Base-by-base conservation (phyloP, 2,329 filamentous ascomycete genomes). In the Alternaria sp. region DNA sequence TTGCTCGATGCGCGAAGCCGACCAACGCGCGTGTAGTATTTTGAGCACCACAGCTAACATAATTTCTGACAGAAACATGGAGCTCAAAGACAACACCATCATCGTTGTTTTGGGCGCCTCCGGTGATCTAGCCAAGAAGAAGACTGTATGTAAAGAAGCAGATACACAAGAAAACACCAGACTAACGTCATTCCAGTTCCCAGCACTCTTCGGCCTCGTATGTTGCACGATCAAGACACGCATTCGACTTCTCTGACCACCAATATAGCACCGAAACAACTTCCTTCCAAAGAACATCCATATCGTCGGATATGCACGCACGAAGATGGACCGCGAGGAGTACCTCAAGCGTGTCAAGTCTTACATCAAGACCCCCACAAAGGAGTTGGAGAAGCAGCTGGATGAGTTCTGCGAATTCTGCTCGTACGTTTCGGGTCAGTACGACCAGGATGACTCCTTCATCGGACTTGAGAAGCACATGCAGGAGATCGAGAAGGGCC, bases 91-190 rank as follows among this genome's bases (percentile, higher is more conserved):
- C 77, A 96, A 99, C 86, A 99, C 95, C 67, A 87, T 93, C 77
- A 96, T 99, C 74, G 87, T 99, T 74, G 95, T 99, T 73, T 89
- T 99, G 69, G 95, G 95, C 75, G 95, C 95, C 67, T 99, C 95
- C 52, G 95, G 95, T 74, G 95, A 99, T 85, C 83, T 99, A 69
- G 95, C 95, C 51, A 99, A 99, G 87, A 99, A 99, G 90, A 99
- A 99, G 89, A 99, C 95, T 44, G 93, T 96, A 82, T 78, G 88
- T 78, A 57, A 68, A 51, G 52, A 21, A 51, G 45, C 45, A 42
- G 24, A 40, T 23, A 41, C 17, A 28, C 17, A 34, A 36, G 26
- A 45, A 59, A 58, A 26, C 13, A 41, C 36, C 52, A 13, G 61
- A 67, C 75, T 76, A 56, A 75, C 61, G 26, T 24, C n/a, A 28